These are phyloP conservation scores for Fagopyrum homotropicum DNA, from an alignment of 148 eudicot genomes.

Conservation along the genomic window DNA sequence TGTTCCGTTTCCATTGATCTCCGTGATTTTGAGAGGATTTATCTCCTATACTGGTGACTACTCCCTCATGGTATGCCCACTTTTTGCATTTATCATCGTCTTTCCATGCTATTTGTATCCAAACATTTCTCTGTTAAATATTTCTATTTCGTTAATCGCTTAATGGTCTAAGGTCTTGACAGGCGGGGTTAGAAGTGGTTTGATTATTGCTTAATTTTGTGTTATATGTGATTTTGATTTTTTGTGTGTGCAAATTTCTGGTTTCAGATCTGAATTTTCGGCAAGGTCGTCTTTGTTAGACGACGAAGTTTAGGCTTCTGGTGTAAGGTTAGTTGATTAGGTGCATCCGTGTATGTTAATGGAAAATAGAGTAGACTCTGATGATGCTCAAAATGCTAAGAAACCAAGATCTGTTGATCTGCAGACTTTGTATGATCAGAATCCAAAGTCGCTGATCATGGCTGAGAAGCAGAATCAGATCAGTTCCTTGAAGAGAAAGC, in stretches of 20 bases:
- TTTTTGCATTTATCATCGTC: conserved; percentile 5
- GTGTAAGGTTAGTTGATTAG: conserved; percentile 8
- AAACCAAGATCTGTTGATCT: conserved; percentile 54
- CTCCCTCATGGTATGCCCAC: conserved; percentile 10
- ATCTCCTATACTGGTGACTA: background rate
- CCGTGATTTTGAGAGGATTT: background rate
- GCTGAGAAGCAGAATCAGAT: conserved; percentile 21
- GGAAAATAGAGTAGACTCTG: conserved; percentile 18
- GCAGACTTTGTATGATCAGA: conserved; percentile 35
- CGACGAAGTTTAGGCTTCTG: conserved; percentile 12
- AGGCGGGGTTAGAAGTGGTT: background rate
- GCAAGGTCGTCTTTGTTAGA: background rate
- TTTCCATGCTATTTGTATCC: background rate
- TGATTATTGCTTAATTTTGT: conserved; percentile 7
- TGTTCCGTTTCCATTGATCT: background rate
- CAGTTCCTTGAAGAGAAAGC: conserved; percentile 33
- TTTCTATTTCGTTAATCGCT: background rate
- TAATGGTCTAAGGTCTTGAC: conserved; percentile 1
- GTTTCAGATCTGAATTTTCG: conserved; percentile 16
- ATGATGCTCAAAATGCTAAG: conserved; percentile 36
- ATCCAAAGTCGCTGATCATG: conserved; percentile 22
- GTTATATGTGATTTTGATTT: background rate
- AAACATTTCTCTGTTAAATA: background rate
- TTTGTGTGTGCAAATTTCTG: conserved; percentile 3
- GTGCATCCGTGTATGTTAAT: conserved; percentile 1